Percentiles rank a stretch among this genome's conserved stretches.
phyloP scores from a whole-genome alignment of 148 eudicot genomes.

The Hydrangea macrophylla region DNA sequence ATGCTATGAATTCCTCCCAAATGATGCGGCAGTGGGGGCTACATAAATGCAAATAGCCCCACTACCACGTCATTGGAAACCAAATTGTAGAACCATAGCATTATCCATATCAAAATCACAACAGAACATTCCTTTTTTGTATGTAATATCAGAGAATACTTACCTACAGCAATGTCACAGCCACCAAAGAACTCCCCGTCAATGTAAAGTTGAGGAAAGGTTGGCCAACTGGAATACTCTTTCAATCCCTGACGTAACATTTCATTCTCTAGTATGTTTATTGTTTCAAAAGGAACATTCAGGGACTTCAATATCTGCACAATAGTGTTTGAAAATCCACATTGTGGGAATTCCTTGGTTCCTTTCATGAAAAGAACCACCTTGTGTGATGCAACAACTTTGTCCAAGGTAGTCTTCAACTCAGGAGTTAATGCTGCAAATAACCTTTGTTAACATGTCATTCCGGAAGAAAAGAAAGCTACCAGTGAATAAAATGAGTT shows the following conservation, averaged over 20 bases:
- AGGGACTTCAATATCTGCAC: conserved; percentile 71
- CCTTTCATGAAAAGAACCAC: conserved; percentile 95
- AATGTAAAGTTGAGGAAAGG: conserved; percentile 94
- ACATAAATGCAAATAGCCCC: no score
- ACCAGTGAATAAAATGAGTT: not conserved
- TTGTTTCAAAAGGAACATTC: conserved; percentile 79
- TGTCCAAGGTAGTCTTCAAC: conserved; percentile 80
- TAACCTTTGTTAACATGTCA: not conserved
- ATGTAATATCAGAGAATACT: conserved; percentile 22
- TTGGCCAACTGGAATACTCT: conserved; percentile 98
- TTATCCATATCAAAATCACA: no score
- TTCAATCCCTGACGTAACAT: conserved; percentile 82
- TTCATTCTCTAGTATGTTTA: conserved; percentile 85
- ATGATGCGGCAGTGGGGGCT: no score
- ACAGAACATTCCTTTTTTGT: no score
- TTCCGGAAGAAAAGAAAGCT: not conserved
- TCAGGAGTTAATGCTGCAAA: conserved; percentile 76
- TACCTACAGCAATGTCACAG: conserved; percentile 93
- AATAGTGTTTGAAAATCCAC: conserved; percentile 91
- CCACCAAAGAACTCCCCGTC: conserved; percentile 98
- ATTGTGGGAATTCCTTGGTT: conserved; percentile 88
- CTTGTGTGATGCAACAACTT: conserved; percentile 77
- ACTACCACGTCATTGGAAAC: no score
- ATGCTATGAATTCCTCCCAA: no score
- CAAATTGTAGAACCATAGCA: no score